Percentiles rank a stretch among this genome's conserved stretches.
Conservation (phyloP, 495 filamentous ascomycete genomes). For the Aspergillus egyptiacus region DNA sequence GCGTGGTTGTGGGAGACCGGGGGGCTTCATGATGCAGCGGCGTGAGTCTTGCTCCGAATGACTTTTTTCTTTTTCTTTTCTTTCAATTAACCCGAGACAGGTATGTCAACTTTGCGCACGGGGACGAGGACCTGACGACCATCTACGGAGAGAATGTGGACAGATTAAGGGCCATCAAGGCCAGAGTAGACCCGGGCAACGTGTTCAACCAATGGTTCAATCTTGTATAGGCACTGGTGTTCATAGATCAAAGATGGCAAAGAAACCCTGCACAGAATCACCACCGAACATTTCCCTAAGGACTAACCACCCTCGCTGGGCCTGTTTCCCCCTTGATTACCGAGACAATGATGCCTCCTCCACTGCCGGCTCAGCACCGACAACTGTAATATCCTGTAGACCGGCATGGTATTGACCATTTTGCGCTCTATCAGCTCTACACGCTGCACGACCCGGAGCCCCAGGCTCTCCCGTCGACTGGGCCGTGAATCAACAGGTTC, state of each 20-base stretch:
- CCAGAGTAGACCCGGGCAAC: neutral
- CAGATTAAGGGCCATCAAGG: conserved; percentile 1
- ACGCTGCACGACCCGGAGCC: conserved; percentile 4
- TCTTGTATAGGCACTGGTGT: neutral
- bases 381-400: no score
- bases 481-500: conserved; percentile 2
- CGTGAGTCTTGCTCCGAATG: no score
- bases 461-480: conserved; percentile 6
- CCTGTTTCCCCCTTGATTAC: no score
- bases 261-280: no score
- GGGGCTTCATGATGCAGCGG: no score
- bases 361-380: no score
- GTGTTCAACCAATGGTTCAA: conserved; percentile 1
- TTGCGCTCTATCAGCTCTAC: neutral
- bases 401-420: conserved; percentile 3
- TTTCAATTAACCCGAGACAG: neutral
- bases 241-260: no score
- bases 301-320: no score
- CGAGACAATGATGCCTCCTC: no score
- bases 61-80: neutral
- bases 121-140: neutral
- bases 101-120: conserved; percentile 1
- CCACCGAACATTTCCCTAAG: no score
- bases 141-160: conserved; percentile 1
- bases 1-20: no score